Conservation (phyloP, 257 asterid species). For the Solanum paucissectum region DNA sequence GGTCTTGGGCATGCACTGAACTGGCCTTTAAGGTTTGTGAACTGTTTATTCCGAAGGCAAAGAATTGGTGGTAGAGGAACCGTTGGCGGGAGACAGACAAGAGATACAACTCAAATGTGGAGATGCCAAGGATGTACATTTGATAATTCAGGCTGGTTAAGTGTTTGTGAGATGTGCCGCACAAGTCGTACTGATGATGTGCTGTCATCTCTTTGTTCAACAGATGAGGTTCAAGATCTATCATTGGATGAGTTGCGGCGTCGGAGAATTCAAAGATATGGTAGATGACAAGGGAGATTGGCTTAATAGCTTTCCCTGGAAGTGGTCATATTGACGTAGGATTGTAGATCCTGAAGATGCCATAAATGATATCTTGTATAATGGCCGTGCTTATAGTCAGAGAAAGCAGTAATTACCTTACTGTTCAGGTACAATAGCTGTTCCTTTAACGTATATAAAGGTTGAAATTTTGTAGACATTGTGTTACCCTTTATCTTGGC, state of each 20-base stretch:
- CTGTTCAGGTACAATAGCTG: neutral
- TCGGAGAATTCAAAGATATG: constrained; percentile 56
- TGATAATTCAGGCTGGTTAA: constrained; percentile 41
- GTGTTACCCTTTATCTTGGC: neutral
- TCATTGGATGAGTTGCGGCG: constrained; percentile 51
- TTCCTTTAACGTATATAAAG: neutral
- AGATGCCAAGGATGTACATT: constrained; percentile 73
- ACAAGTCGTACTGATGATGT: constrained; percentile 14
- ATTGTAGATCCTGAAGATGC: neutral
- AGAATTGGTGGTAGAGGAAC: constrained; percentile 48
- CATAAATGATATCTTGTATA: neutral
- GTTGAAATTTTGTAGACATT: neutral
- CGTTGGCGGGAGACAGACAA: constrained; percentile 20
- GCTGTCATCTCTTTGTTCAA: neutral
- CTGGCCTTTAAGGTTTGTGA: constrained; percentile 50
- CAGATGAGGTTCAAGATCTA: constrained; percentile 13
- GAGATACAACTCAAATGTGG: constrained; percentile 32
- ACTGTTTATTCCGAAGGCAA: constrained; percentile 11
- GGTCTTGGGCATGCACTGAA: constrained; percentile 27
- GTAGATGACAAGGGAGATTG: constrained; percentile 11
- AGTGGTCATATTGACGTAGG: neutral
- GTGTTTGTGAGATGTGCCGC: constrained; percentile 67
- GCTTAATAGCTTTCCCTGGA: neutral
- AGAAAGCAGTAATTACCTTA: neutral
- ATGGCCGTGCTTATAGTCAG: neutral